Evolutionary conservation across 768 basidiomycete genomes (phyloP), one percentile per base, ranked within the genome.

Genomic region (Kwoniella dejecticola): DNA sequence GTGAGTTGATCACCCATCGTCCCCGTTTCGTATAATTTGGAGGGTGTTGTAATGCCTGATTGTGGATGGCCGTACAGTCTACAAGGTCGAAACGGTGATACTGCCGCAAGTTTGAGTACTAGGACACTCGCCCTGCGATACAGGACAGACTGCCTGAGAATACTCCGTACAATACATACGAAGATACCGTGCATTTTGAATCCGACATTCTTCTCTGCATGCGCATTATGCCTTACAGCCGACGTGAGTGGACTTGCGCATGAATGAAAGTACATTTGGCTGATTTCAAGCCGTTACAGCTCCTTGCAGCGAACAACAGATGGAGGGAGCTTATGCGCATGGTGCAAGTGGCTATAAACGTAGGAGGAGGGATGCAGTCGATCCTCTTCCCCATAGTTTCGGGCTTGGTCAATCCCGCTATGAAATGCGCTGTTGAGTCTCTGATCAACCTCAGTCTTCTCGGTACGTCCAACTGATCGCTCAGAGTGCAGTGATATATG

Each of bases 181-280:
- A 33, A 31, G 3, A 1, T 31, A 3, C 27, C 21, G 10, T 11
- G n/a, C 4, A 50, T 24, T n/a, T 17, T 13, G 19, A 45, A 48
- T 29, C 60, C 63, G 24, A 38, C 62, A 6, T 60, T 63, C 30
- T 42, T 63, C 23, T 62, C 49, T 2, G 67, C 63, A 13, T 46
- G 54, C 17, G 19, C 48, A 0, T 55, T 60, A 46, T 17, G 56
- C 4, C 23, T 65, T 2, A 42, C 50, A 19, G 42, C 41, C 13
- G 67, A 64, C 55, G 67, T 65, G 40, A 53, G 67, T 52, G 7
- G n/a, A 10, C 29, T 19, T 31, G 29, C 13, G 19, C 17, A n/a
- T 31, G 48, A 24, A 42, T 31, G 12, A 3, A 10, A 30, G n/a
- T 17, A n/a, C 3, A 2, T 31, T 31, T 19, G 2, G 30, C 48